These are phyloP conservation scores for Endoconidiophora laricicola DNA, from an alignment of 2,329 filamentous ascomycete genomes.

Conservation along the genomic window DNA sequence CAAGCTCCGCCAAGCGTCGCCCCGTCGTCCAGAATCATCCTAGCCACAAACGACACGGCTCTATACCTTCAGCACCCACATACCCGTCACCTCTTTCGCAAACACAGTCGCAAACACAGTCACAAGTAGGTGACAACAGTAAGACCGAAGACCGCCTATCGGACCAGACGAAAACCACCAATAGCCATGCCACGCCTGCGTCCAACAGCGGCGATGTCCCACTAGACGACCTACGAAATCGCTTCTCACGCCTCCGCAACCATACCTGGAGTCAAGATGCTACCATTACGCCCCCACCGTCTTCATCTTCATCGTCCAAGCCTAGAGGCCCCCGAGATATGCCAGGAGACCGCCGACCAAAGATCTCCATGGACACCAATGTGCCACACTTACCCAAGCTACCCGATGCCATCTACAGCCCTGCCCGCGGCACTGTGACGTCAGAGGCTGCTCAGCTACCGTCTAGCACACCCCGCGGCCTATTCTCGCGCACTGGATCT, in stretches of 20 bases:
- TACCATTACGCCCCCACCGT: slow-evolving; percentile 20
- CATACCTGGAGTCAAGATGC: slow-evolving; percentile 21
- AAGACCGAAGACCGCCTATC: not conserved
- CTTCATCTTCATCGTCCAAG: slow-evolving; percentile 17
- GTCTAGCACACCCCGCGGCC: slow-evolving; percentile 44
- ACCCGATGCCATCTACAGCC: slow-evolving; percentile 62
- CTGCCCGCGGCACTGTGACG: slow-evolving; percentile 54
- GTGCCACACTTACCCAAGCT: slow-evolving; percentile 47
- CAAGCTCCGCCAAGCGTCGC: not conserved
- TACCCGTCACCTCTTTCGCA: slow-evolving; percentile 7
- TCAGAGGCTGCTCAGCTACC: slow-evolving; percentile 49
- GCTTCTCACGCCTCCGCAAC: slow-evolving; percentile 41
- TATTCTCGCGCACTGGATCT: slow-evolving; percentile 45
- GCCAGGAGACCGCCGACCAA: slow-evolving; percentile 27
- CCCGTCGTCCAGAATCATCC: not conserved
- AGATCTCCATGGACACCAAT: slow-evolving; percentile 33
- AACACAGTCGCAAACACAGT: slow-evolving; percentile 1
- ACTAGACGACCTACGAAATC: slow-evolving; percentile 32
- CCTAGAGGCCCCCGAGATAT: slow-evolving; percentile 37
- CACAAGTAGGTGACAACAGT: too few species aligned
- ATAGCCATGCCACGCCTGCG: not conserved
- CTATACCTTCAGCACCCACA: slow-evolving; percentile 1
- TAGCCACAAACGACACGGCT: slow-evolving; percentile 3
- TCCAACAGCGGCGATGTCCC: not conserved
- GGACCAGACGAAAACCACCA: not conserved